Conservation (phyloP, 2,329 filamentous ascomycete species). For the Clarireedia homoeocarpa region DNA sequence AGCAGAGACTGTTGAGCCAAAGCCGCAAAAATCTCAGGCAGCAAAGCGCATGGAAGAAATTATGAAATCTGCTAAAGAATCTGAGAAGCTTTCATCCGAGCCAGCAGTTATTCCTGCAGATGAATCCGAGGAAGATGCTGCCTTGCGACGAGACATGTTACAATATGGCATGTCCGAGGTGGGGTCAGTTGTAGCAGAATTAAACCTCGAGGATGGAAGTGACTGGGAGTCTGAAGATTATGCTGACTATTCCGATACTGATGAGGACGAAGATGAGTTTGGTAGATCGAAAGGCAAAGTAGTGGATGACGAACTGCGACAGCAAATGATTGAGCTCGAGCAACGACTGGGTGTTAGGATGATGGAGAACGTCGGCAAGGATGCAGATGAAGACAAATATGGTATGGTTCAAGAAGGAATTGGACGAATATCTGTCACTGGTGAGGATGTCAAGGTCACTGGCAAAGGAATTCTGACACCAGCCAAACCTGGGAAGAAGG, state of each 20-base stretch:
- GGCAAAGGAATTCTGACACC: neutral
- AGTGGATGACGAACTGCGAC: constrained; percentile 63
- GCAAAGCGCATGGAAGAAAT: constrained; percentile 43
- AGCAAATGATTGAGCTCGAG: constrained; percentile 81
- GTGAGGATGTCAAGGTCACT: constrained; percentile 5
- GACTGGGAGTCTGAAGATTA: constrained; percentile 48
- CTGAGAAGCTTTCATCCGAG: constrained; percentile 34
- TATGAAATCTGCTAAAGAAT: constrained; percentile 47
- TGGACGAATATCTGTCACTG: constrained; percentile 46
- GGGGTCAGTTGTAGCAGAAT: constrained; percentile 83
- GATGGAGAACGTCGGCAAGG: constrained; percentile 48
- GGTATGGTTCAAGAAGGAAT: constrained; percentile 43
- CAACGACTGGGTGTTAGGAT: constrained; percentile 56
- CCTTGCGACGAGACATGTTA: constrained; percentile 79
- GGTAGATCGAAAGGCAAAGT: constrained; percentile 63
- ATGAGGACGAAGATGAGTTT: constrained; percentile 59
- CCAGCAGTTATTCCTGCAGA: constrained; percentile 58
- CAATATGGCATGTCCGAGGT: constrained; percentile 84
- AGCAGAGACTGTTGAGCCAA: constrained; percentile 21
- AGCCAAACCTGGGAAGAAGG: neutral
- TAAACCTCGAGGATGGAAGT: constrained; percentile 67
- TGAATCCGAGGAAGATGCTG: constrained; percentile 74
- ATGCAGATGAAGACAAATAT: constrained; percentile 25
- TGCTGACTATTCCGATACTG: constrained; percentile 44
- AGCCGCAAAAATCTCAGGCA: constrained; percentile 21